These are phyloP conservation scores for Penicillium ochrochloron DNA, from an alignment of 495 filamentous ascomycete species.

Conservation along the genomic window DNA sequence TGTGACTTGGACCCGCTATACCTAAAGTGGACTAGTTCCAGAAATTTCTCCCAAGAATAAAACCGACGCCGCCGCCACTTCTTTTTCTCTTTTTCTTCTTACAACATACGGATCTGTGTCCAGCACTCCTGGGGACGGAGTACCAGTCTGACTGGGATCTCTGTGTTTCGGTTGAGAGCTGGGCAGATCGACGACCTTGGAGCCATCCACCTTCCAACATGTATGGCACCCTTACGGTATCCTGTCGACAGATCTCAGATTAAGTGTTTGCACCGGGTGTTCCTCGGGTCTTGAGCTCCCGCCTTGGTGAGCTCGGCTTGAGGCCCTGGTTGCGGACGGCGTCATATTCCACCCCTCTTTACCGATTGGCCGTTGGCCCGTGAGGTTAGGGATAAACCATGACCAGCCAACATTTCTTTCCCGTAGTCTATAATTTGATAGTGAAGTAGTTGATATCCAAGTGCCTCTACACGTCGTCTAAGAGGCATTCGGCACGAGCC, in stretches of 20 bases:
- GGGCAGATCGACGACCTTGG: slow-evolving; percentile 85
- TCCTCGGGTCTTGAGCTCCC: slow-evolving; percentile 68
- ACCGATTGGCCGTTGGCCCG: slow-evolving; percentile 76
- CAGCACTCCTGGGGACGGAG: slow-evolving; percentile 65
- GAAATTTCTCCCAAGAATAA: slow-evolving; percentile 36
- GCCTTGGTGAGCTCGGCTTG: slow-evolving; percentile 71
- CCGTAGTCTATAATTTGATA: not conserved
- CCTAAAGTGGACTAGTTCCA: slow-evolving; percentile 27
- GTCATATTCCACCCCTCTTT: slow-evolving; percentile 88
- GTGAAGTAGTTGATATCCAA: not conserved
- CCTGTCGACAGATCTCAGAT: slow-evolving; percentile 94
- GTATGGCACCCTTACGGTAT: slow-evolving; percentile 75
- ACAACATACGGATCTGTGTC: slow-evolving; percentile 77
- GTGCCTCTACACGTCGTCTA: not conserved
- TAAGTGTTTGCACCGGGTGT: slow-evolving; percentile 54
- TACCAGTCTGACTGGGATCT: slow-evolving; percentile 28
- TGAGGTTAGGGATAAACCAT: slow-evolving; percentile 90
- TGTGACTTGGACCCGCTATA: slow-evolving; percentile 19
- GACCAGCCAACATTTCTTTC: slow-evolving; percentile 66
- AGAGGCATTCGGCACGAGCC: not conserved
- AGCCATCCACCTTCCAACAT: slow-evolving; percentile 64
- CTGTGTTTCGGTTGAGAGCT: slow-evolving; percentile 73
- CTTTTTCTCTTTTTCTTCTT: slow-evolving; percentile 51
- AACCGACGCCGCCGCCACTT: slow-evolving; percentile 31
- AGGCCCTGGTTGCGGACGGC: slow-evolving; percentile 61